phyloP scores from a whole-genome alignment of 371 early-diverging fungal genomes.

The Umbelopsis sp. region DNA sequence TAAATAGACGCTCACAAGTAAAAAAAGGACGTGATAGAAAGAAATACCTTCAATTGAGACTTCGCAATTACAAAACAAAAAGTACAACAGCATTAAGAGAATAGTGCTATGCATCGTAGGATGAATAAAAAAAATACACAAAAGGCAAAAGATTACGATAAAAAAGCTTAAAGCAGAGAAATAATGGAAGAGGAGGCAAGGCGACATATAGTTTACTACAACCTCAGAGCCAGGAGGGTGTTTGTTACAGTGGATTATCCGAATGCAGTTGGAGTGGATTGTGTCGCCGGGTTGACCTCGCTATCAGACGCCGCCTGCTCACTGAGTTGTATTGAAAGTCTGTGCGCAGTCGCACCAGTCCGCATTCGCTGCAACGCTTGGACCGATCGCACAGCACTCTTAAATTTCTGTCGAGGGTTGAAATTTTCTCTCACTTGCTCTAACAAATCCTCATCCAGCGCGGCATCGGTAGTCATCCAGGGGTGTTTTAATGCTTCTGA shows the following conservation, averaged over 20 bases:
- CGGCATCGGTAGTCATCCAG: constrained; percentile 69
- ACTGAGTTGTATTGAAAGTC: constrained; percentile 1
- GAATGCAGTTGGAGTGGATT: not conserved
- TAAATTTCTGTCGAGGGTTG: constrained; percentile 35
- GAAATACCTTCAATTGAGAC: too few species aligned
- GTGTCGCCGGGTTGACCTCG: not conserved
- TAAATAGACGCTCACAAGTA: too few species aligned
- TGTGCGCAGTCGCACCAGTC: constrained; percentile 12
- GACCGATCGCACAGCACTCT: constrained; percentile 36
- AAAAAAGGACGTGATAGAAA: too few species aligned
- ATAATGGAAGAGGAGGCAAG: too few species aligned
- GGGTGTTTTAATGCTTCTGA: constrained; percentile 79
- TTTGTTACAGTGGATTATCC: not conserved
- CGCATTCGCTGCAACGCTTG: constrained; percentile 33
- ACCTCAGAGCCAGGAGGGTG: not conserved
- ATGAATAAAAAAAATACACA: too few species aligned
- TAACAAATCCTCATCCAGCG: constrained; percentile 62
- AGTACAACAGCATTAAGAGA: too few species aligned
- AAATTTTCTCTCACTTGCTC: constrained; percentile 66
- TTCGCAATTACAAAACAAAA: too few species aligned
- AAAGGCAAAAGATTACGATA: too few species aligned
- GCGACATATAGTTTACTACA: too few species aligned
- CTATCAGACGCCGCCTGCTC: not conserved
- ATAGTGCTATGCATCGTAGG: too few species aligned
- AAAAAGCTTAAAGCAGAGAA: too few species aligned